These are phyloP conservation scores for Cardiospermum halicacabum DNA, from an alignment of 345 rosid species.

Conservation along the genomic window DNA sequence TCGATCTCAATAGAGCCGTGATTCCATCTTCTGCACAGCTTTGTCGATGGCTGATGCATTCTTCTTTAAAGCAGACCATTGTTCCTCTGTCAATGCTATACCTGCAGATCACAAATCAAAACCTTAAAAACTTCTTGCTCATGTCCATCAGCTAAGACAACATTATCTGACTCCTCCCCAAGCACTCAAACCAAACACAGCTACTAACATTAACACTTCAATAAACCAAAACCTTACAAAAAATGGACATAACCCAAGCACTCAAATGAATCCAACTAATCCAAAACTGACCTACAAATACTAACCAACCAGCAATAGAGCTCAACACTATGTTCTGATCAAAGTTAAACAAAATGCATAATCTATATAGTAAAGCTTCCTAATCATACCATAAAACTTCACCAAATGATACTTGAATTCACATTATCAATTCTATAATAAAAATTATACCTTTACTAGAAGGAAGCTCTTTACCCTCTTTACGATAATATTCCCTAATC, in stretches of 20 bases:
- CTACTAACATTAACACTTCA: neutral
- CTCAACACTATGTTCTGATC: no score
- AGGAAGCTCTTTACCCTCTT: constrained; percentile 90
- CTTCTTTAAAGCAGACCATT: constrained; percentile 62
- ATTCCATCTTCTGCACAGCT: constrained; percentile 72
- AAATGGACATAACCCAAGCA: neutral
- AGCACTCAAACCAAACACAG: no score
- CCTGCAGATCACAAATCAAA: constrained; percentile 38
- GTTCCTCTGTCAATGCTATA: constrained; percentile 82
- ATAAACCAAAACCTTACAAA: neutral
- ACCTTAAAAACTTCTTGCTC: no score
- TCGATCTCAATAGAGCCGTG: constrained; percentile 17
- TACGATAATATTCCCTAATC: constrained; percentile 70
- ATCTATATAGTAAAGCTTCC: no score
- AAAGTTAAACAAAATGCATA: no score
- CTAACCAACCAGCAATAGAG: no score
- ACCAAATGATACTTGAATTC: no score
- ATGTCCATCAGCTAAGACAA: no score
- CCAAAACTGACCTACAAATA: neutral
- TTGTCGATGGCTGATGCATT: constrained; percentile 63
- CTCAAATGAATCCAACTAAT: neutral
- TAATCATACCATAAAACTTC: neutral
- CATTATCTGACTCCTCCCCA: no score
- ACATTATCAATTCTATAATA: no score
- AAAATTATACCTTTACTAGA: constrained; percentile 88